Base-by-base conservation (phyloP, 495 filamentous ascomycete species). In the Aspergillus panamensis region DNA sequence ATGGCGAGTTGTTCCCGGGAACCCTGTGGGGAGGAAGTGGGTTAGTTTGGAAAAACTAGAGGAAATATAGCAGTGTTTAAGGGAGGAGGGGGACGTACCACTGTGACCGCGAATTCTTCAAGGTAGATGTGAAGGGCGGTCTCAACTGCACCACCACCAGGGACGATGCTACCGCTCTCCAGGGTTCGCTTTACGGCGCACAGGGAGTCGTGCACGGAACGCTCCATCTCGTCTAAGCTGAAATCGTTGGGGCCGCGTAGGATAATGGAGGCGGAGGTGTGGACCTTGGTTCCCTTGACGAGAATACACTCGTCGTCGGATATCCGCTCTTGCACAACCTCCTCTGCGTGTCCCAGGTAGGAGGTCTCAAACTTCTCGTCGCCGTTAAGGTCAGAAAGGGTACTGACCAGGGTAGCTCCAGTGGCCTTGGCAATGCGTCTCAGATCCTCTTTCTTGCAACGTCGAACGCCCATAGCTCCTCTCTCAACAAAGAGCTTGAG, bases 101-200 rank as follows among this genome's bases (percentile, higher is more conserved):
- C 92, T 54, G 94, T 96, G 64, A 93, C 92, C n/a, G 94, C 94
- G 75, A 96, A 97, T 73, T 99, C 96, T 79, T 99, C 94, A 32
- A 99, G 83, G 77, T 97, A 97, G 70, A 99, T 99, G 77, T 96
- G 94, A 53, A 99, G 81, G 25, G 94, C 94, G n/a, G 94, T 97
- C 79, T 99, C 94, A 17, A 96, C 95, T 12, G 94, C 95, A 62
- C 92, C 94, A 63, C 92, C 94, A 50, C 94, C 94, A 33, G 94
- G 94, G 33, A 99, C 94, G 57, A 99, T 92, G 74, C 89, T 92
- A 52, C 94, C 94, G 71, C 90, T 96, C 79, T 99, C 94, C 39
- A 99, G 80, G 19, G 95, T 97, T 44, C 94, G 85, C 85, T 98
- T 98, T 57, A 98, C 89, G 53, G 93, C 95, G 59, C 90, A 96